These are phyloP conservation scores for Ziziphus jujuba DNA, from an alignment of 306 rosid genomes.

Conservation along the genomic window DNA sequence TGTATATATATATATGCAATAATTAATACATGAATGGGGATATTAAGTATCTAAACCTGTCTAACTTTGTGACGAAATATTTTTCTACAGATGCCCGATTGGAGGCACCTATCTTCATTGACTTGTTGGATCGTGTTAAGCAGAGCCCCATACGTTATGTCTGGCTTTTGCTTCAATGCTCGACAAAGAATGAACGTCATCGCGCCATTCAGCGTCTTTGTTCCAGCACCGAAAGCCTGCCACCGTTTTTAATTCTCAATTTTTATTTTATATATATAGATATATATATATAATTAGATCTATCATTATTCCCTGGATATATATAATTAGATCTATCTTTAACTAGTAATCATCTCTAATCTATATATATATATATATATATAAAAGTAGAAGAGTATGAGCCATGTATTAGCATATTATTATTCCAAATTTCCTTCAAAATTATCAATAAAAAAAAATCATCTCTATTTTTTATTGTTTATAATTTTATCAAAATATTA, in stretches of 20 bases:
- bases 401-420: too few species aligned
- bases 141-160: constrained; percentile 44
- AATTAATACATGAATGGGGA: neutral
- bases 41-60: constrained; percentile 37
- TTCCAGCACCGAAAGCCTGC: constrained; percentile 57
- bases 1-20: neutral
- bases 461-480: too few species aligned
- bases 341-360: too few species aligned
- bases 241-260: neutral
- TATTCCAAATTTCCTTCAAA: too few species aligned
- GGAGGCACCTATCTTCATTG: constrained; percentile 32
- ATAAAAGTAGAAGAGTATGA: too few species aligned
- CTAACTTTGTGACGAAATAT: constrained; percentile 37
- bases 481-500: too few species aligned
- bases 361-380: too few species aligned
- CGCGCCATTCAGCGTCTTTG: constrained; percentile 59
- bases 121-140: constrained; percentile 30
- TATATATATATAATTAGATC: too few species aligned
- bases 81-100: constrained; percentile 24
- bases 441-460: too few species aligned
- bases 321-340: too few species aligned
- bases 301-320: too few species aligned
- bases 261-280: neutral
- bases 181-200: constrained; percentile 57
- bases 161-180: constrained; percentile 15